These are phyloP conservation scores for Fusarium mundagurra DNA, from an alignment of 2,329 filamentous ascomycete species.

Conservation along the genomic window DNA sequence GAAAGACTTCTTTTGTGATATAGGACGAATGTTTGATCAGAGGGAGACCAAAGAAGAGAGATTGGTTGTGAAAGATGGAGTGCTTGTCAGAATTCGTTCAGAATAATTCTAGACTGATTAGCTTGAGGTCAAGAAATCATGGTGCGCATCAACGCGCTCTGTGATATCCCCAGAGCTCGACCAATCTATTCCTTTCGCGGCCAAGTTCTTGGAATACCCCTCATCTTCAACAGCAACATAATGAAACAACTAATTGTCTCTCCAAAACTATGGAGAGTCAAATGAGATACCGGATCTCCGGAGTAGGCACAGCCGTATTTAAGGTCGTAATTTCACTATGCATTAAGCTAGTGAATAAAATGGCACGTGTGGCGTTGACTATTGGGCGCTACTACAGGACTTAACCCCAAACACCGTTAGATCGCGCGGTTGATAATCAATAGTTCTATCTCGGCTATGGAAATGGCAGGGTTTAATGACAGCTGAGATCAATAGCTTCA, in stretches of 20 bases:
- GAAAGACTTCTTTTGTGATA: neutral
- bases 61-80: neutral
- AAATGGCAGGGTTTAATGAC: neutral
- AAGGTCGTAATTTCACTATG: neutral
- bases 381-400: neutral
- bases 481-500: neutral
- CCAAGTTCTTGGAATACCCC: fast-evolving
- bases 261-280: fast-evolving
- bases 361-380: neutral
- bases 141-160: fast-evolving
- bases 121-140: neutral
- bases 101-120: neutral
- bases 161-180: neutral
- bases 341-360: neutral
- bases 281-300: fast-evolving
- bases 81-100: neutral
- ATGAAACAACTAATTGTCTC: neutral
- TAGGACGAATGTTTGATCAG: neutral
- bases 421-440: neutral
- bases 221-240: neutral
- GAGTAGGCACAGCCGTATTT: neutral
- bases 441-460: neutral
- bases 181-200: fast-evolving
- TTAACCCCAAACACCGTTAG: neutral
- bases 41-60: neutral